A percentile compares a stretch with the other conserved stretches of the same genome.
These are phyloP conservation scores for Priceomyces fermenticarens DNA, from an alignment of 805 yeast species.

Conservation along the genomic window DNA sequence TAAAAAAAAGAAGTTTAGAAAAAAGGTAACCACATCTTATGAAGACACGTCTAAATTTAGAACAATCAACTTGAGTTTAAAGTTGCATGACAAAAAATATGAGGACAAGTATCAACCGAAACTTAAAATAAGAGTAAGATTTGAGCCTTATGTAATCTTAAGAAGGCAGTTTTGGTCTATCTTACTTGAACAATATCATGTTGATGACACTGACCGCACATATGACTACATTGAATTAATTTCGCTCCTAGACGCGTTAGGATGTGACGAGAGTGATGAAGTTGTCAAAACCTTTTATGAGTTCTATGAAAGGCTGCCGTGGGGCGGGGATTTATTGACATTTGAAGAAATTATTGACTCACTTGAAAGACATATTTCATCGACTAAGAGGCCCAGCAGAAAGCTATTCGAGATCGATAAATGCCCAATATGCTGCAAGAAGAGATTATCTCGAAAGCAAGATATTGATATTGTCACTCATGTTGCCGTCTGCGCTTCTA, in stretches of 20 bases:
- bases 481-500: constrained; percentile 79
- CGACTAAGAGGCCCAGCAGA: constrained; percentile 16
- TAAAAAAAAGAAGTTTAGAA: constrained; percentile 27
- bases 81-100: constrained; percentile 28
- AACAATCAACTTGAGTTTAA: constrained; percentile 37
- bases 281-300: constrained; percentile 55
- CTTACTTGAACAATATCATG: constrained; percentile 53
- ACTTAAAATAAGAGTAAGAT: constrained; percentile 59
- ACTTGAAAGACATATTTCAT: constrained; percentile 39
- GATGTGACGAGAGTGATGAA: constrained; percentile 49
- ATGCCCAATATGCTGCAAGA: constrained; percentile 79
- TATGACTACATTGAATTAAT: constrained; percentile 60
- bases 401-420: constrained; percentile 58
- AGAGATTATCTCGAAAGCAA: constrained; percentile 49
- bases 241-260: constrained; percentile 62
- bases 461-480: constrained; percentile 79
- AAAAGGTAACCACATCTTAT: constrained; percentile 22
- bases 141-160: constrained; percentile 61
- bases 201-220: constrained; percentile 33
- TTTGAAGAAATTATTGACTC: constrained; percentile 45
- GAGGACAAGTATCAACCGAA: constrained; percentile 47
- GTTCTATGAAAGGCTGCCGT: constrained; percentile 40
- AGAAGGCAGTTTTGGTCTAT: constrained; percentile 69
- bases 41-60: constrained; percentile 41
- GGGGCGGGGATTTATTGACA: constrained; percentile 53